Evolutionary conservation across 495 filamentous ascomycete species (phyloP), one percentile per base, ranked within the genome.

Genomic region (Parathielavia appendiculata): DNA sequence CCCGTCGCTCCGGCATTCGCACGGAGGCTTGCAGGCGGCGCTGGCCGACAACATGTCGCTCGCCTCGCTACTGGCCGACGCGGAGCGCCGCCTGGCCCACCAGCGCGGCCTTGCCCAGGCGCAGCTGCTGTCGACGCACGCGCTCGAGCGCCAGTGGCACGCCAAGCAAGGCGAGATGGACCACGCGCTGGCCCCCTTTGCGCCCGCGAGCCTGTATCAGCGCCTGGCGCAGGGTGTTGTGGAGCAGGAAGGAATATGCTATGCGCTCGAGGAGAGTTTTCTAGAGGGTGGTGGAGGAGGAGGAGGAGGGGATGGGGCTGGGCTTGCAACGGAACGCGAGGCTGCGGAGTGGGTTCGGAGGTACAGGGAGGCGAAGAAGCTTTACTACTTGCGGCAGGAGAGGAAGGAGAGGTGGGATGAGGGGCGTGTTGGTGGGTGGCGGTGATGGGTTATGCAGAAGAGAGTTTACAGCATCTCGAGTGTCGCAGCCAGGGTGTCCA

Each of bases 331-430:
- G 41, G 90, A 93, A 75, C 80, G 87, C 69, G 92, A 96, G 75
- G 84, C 87, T 53, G 72, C 75, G 16, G 92, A 96, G 63, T 96
- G 91, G 85, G 83, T 93, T 39, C 79, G 85, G 62, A 73, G 90
- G 66, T 87, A 92, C 63, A 76, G 89, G 58, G 89, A 86, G 55
- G 86, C 86, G 43, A 87, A 85, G 67, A 88, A 86, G 60, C 71
- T 85, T 59, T 83, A 86, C 54, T 90, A 89, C 58, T 78, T 89
- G 14, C 77, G 90, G 46, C 83, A 82, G 64, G 92, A 96, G 75
- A 80, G 88, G 54, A 92, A 88, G 71, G 89, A 89, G 62, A 77
- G 92, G 66, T 96, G 92, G 92, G 91, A 96, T 76, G 92, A 96
- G 71, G 90, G 92, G 26, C 81, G 92, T 58, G 91, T 96, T 55